Base-by-base conservation (phyloP, 176 grass and related monocot species). In the Chloris gayana region DNA sequence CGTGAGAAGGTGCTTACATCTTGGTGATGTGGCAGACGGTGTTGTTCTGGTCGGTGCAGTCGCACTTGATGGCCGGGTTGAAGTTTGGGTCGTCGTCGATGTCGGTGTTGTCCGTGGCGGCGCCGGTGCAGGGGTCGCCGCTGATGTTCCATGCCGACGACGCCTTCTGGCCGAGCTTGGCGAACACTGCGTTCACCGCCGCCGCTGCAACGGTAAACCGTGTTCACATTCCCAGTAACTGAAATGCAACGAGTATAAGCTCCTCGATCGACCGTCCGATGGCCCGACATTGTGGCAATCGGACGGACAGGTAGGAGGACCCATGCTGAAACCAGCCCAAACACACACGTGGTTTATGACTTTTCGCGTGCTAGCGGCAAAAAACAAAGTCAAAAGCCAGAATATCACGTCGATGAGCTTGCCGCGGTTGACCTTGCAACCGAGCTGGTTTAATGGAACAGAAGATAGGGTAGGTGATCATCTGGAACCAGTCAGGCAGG, bases 111-210 rank as follows among this genome's bases (percentile, higher is more conserved):
- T 94, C 91, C 32, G 85, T 85, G 57, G 95, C 92, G 24, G 53
- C 29, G 77, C 95, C 95, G 74, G 80, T 98, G 86, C 95, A 98
- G 21, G 88, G 95, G 61, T 98, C 77, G 54, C 95, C 92, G 83
- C 85, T 98, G 86, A 92, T 89, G 87, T 92, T 98, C 95, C 95
- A 98, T 29, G 76, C 29, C 18, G 91, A 7, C 13, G 76, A 34
- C 69, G 89, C 87, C 64, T 13, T 70, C 78, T 33, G 34, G 14
- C 77, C 74, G 37, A 91, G 91, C 65, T 87, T 81, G 33, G 49
- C 89, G 57, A 94, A 72, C 24, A 98, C 86, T 18, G 80, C 70
- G 57, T 94, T 94, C 80, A 98, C 10, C 32, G 95, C 95, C 64
- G 73, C 80, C 74, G 87, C 95, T 98, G 85, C 50, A 65, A 64